phyloP scores from a whole-genome alignment of 2,329 filamentous ascomycete genomes.

The Scedosporium apiospermum region DNA sequence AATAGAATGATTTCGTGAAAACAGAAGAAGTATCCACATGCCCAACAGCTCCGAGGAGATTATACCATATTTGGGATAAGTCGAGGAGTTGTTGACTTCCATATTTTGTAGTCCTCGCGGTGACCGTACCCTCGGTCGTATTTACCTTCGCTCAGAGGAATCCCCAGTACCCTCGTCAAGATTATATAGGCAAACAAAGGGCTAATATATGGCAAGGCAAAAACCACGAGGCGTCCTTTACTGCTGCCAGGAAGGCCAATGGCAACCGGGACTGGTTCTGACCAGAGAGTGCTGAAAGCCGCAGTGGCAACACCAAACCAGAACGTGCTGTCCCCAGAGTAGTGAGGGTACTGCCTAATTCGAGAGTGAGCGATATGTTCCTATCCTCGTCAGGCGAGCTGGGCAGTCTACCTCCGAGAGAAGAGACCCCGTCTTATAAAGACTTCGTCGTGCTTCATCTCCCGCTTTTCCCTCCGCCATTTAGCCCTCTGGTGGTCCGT shows the following conservation, averaged over 20 bases:
- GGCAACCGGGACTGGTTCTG: background rate
- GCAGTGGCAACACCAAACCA: background rate
- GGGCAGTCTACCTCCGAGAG: background rate
- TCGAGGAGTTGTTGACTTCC: conserved; percentile 57
- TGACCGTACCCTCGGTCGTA: conserved; percentile 57
- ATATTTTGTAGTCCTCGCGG: conserved; percentile 55
- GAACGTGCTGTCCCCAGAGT: background rate
- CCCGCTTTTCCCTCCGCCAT: background rate
- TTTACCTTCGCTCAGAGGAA: conserved; percentile 59
- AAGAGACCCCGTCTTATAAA: background rate
- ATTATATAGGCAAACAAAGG: conserved; percentile 57
- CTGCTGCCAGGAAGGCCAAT: background rate
- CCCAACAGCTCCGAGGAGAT: background rate
- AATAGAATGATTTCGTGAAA: background rate
- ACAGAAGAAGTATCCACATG: background rate
- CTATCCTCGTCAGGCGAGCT: background rate
- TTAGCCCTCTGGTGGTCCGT: background rate
- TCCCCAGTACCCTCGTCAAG: conserved; percentile 52
- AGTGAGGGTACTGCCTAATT: background rate
- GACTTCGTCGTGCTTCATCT: background rate
- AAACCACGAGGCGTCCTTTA: background rate
- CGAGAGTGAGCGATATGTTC: background rate
- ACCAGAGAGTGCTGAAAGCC: background rate
- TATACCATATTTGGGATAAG: conserved; percentile 39
- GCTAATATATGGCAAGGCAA: conserved; percentile 29